Evolutionary conservation across 1,284 basidiomycete genomes (phyloP), one percentile per base, ranked within the genome.

Genomic region (Marasmius oreades): DNA sequence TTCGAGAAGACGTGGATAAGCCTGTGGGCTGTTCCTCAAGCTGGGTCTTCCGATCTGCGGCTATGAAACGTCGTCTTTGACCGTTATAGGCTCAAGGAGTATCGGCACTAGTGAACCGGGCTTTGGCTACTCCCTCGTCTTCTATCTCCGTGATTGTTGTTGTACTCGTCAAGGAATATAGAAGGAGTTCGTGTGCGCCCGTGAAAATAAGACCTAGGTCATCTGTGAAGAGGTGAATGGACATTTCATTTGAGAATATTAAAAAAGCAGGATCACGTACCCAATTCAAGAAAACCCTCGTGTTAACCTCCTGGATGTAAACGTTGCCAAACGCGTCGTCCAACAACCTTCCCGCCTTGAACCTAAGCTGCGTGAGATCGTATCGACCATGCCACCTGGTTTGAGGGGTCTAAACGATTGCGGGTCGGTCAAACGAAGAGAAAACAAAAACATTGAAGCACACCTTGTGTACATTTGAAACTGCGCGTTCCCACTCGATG

Each of bases 341-440:
- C 14, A 99, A 80, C 61, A 99, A 79, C 26, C 97, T 80, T 1
- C 90, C 86, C 18, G 84, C 81, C 71, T 93, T 96, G 79, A 99
- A 98, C 4, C 97, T 80, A 22, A 99, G 76, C 72, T 99, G 96
- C 1, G 95, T 91, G 52, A 94, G 82, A 69, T 99, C 97, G 69
- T 98, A 84, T 24, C 97, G 82, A 0, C 95, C 97, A 67, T 99
- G 1, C 97, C 96, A 12, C 86, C 88, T 0, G 94, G 95, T 74
- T 94, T 97, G 2, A 99, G 80, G 64, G n/a, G 96, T 88, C 88
- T 95, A 60, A 46, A n/a, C n/a, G 8, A 16, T 7, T 36, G 44
- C 55, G 48, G 24, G 20, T 6, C 39, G n/a, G 28, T 50, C 11
- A 11, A 31, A 26, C 28, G 18, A 18, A 11, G n/a, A 18, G 23